Base-by-base conservation (phyloP, 2,329 filamentous ascomycete species). In the Neonectria coccinea region DNA sequence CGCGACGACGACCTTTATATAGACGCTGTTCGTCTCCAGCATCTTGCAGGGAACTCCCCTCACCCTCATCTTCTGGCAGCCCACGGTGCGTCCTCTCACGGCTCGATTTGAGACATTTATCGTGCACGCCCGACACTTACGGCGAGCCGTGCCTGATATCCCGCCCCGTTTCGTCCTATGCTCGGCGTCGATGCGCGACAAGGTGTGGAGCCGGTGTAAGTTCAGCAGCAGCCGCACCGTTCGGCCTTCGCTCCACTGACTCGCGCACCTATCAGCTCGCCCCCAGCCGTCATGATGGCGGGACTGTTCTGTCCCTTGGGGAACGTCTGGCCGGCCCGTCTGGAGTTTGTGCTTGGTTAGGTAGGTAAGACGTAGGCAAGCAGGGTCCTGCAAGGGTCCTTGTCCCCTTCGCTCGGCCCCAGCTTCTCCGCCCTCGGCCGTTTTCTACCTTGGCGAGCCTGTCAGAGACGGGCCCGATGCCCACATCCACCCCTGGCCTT, bases 151-250 rank as follows among this genome's bases (percentile, higher is more conserved):
- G 27, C 27, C 29, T 20, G 48, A 51, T 51, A 51, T 51, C 29
- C 48, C 29, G 48, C 29, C 48, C 48, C 16, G 25, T 31, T 50
- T 20, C 47, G 47, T 50, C 47, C 36, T 50, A 6, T 31, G n/a
- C 48, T 51, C 48, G 29, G 48, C 48, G 48, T 51, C 29, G 48
- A 51, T 51, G 48, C 29, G 20, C 27, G n/a, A 14, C n/a, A 51
- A 51, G 48, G 48, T 51, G 48, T 51, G 48, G 48, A 51, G 48
- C 48, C 48, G 48, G 48, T 51, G 48, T 51, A 36, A 33, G 48
- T 51, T 51, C n/a, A 31, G 48, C 36, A 16, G 36, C 48, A n/a
- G n/a, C n/a, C n/a, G n/a, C n/a, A 11, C 16, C 48, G 25, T 39
- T n/a, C 36, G 36, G 36, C 14, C 14, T 16, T 33, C 29, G 29